phyloP scores from a whole-genome alignment of 352 stramenopile species.

The Phytophthora cactorum region DNA sequence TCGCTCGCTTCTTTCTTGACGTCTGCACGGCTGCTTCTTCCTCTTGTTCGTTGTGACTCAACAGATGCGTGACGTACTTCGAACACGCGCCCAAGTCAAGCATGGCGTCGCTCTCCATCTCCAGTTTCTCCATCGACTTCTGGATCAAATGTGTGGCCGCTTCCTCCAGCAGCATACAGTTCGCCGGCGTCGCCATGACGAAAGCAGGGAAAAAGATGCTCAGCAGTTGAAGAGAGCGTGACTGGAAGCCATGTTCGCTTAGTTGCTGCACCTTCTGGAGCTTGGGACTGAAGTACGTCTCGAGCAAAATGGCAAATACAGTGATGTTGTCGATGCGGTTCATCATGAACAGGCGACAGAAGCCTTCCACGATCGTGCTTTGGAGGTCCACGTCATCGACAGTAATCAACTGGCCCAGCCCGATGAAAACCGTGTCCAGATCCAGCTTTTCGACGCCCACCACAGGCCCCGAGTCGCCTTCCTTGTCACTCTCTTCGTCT shows the following conservation, averaged over 20 bases:
- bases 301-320: conserved; percentile 68
- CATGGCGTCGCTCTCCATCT: conserved; percentile 43
- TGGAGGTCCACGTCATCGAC: conserved; percentile 76
- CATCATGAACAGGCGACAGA: conserved; percentile 77
- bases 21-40: conserved; percentile 21
- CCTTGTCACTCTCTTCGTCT: conserved; percentile 35
- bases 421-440: conserved; percentile 66
- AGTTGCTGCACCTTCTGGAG: conserved; percentile 61
- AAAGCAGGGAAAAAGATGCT: conserved; percentile 83
- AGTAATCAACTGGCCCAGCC: conserved; percentile 54
- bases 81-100: conserved; percentile 58
- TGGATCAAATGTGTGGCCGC: conserved; percentile 67
- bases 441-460: conserved; percentile 44
- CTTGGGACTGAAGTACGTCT: conserved; percentile 74
- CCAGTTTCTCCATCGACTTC: conserved; percentile 60
- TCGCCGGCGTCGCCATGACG: conserved; percentile 50
- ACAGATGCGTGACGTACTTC: conserved; percentile 71
- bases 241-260: conserved; percentile 67
- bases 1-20: conserved; percentile 22
- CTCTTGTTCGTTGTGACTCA: conserved; percentile 55
- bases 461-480: conserved; percentile 24
- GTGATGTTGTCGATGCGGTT: conserved; percentile 70
- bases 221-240: conserved; percentile 68
- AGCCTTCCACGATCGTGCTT: conserved; percentile 78
- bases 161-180: conserved; percentile 73